Evolutionary conservation across 495 filamentous ascomycete species (phyloP).

Genomic region (Penicillium goetzii): DNA sequence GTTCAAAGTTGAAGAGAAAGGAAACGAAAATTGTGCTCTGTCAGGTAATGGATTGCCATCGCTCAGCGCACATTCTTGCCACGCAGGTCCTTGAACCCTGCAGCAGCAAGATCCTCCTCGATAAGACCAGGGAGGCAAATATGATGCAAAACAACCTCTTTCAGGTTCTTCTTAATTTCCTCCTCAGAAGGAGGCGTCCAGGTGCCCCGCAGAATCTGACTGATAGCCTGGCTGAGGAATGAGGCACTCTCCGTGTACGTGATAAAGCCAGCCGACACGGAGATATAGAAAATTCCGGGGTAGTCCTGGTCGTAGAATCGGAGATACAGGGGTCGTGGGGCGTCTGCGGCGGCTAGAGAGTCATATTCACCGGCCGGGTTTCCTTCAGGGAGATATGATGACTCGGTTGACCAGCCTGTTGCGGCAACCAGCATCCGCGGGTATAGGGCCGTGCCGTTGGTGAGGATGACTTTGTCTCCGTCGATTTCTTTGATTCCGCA

Average conservation of each 20-base stretch:
- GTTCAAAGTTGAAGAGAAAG: not conserved
- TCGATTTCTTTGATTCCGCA: constrained; percentile 13
- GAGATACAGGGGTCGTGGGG: constrained; percentile 8
- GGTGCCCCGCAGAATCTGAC: constrained; percentile 12
- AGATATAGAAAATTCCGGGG: constrained; percentile 16
- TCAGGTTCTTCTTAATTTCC: constrained; percentile 9
- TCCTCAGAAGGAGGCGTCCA: constrained; percentile 13
- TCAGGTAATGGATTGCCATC: not conserved
- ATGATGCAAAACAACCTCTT: constrained; percentile 16
- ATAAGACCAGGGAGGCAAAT: constrained; percentile 16
- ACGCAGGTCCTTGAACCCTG: constrained; percentile 12
- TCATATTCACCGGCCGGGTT: constrained; percentile 12
- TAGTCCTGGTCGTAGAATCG: constrained; percentile 19
- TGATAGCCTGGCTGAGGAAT: constrained; percentile 13
- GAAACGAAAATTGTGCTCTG: not conserved
- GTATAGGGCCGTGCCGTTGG: constrained; percentile 8
- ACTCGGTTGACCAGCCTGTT: constrained; percentile 15
- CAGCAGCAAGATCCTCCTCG: constrained; percentile 14
- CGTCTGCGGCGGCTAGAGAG: constrained; percentile 13
- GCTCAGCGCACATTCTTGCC: constrained; percentile 9
- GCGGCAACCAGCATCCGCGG: constrained; percentile 11
- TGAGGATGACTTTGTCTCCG: constrained; percentile 7
- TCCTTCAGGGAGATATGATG: constrained; percentile 9
- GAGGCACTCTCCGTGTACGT: constrained; percentile 13
- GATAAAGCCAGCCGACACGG: constrained; percentile 12